Conservation (phyloP, 2,329 filamentous ascomycete species). For the Phyllosticta paracitricarpa region DNA sequence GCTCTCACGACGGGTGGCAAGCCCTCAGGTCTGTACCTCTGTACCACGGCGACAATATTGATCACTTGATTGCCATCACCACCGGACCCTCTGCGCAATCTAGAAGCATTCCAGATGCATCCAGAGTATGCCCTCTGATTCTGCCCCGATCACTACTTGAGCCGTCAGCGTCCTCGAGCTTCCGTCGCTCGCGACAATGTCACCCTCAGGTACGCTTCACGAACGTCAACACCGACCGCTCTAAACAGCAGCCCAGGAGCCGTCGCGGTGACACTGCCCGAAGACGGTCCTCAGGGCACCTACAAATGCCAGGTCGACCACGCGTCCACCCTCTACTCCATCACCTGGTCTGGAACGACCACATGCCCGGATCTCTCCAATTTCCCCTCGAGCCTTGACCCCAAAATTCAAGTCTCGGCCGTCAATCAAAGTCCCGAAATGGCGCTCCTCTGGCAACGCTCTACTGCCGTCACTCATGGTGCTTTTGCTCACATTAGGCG, state of each 20-base stretch:
- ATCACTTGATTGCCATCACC: neutral
- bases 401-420: neutral
- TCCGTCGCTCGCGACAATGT: too few species aligned
- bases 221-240: too few species aligned
- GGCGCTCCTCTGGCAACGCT: neutral
- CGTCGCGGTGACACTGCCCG: neutral
- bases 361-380: neutral
- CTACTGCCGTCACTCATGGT: neutral
- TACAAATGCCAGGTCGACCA: neutral
- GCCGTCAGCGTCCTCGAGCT: too few species aligned
- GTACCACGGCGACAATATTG: neutral
- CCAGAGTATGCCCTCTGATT: too few species aligned
- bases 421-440: neutral
- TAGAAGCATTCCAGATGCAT: too few species aligned
- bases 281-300: neutral
- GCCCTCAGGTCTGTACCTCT: neutral
- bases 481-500: neutral
- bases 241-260: too few species aligned
- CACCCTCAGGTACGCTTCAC: too few species aligned
- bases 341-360: neutral
- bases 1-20: slow-evolving; percentile 5
- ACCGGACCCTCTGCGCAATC: neutral
- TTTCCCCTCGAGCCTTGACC: neutral
- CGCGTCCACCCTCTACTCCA: neutral
- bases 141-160: too few species aligned